Evolutionary conservation across 78 protist species (phyloP).

Genomic region (Speleostelium caveatum): DNA sequence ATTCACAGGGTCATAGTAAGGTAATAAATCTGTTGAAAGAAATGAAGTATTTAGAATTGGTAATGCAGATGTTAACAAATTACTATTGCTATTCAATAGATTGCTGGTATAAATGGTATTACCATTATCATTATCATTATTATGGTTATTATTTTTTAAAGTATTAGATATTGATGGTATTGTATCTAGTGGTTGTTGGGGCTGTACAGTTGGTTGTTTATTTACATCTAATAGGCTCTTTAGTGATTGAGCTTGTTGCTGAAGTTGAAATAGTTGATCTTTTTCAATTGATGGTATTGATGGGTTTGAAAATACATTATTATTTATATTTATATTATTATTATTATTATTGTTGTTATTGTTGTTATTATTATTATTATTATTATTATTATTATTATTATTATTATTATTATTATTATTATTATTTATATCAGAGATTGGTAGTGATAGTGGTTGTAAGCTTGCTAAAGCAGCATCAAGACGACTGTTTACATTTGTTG

Average conservation of each 20-base stretch:
- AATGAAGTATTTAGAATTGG: not conserved
- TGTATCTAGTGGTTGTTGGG: slow-evolving; percentile 5
- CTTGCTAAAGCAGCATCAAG: not conserved
- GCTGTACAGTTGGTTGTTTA: not conserved
- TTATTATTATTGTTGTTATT: not conserved
- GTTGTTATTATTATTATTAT: too few relatives aligned
- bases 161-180: too few relatives aligned
- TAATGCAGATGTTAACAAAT: not conserved
- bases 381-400: not conserved
- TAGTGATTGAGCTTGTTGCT: slow-evolving; percentile 8
- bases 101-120: too few relatives aligned
- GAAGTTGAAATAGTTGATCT: not conserved
- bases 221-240: too few relatives aligned
- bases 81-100: not conserved
- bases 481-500: not conserved
- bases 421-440: not conserved
- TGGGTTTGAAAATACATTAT: not conserved
- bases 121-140: too few relatives aligned
- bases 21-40: not conserved
- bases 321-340: too few relatives aligned
- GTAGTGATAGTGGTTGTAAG: not conserved
- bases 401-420: too few relatives aligned
- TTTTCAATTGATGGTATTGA: not conserved
- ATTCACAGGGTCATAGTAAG: not conserved
- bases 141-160: too few relatives aligned